Percentiles rank a stretch among this genome's conserved stretches.
phyloP scores from a whole-genome alignment of 768 basidiomycete genomes.

The Rhodotorula toruloides region DNA sequence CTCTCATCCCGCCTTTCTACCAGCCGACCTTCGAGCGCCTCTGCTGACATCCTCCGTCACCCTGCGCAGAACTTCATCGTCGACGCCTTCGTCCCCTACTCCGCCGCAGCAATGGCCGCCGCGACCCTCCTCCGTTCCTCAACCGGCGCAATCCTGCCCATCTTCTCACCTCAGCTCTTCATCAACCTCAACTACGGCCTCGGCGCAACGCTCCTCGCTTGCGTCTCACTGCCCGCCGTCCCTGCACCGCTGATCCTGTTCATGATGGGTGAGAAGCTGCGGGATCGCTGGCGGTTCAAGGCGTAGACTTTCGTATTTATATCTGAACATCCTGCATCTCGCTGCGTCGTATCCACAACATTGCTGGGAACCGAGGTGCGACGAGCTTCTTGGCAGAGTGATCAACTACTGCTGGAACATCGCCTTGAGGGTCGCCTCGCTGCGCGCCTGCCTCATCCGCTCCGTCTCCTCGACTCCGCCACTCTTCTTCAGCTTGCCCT shows the following conservation, averaged over 20 bases:
- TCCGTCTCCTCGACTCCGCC: slow-evolving; percentile 55
- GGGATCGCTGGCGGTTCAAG: slow-evolving; percentile 11
- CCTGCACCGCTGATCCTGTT: slow-evolving; percentile 3
- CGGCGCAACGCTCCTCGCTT: slow-evolving; percentile 6
- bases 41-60: not conserved
- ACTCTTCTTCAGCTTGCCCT: slow-evolving; percentile 88
- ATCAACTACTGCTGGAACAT: slow-evolving; percentile 19
- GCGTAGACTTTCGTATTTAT: not conserved
- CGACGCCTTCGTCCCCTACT: slow-evolving; percentile 10
- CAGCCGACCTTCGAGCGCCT: not conserved
- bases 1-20: too few relatives aligned
- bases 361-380: not conserved
- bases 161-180: slow-evolving; percentile 1
- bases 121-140: slow-evolving; percentile 6
- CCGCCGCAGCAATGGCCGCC: slow-evolving; percentile 9
- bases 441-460: slow-evolving; percentile 74
- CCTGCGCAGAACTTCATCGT: slow-evolving; percentile 6
- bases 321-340: too few relatives aligned
- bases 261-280: not conserved
- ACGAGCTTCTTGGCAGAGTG: not conserved
- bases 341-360: too few relatives aligned
- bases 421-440: slow-evolving; percentile 44
- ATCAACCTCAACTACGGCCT: slow-evolving; percentile 13
- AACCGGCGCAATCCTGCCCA: slow-evolving; percentile 8
- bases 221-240: slow-evolving; percentile 2